Evolutionary conservation across 805 yeast species (phyloP).

Genomic region (Kockiozyma suomiensis): DNA sequence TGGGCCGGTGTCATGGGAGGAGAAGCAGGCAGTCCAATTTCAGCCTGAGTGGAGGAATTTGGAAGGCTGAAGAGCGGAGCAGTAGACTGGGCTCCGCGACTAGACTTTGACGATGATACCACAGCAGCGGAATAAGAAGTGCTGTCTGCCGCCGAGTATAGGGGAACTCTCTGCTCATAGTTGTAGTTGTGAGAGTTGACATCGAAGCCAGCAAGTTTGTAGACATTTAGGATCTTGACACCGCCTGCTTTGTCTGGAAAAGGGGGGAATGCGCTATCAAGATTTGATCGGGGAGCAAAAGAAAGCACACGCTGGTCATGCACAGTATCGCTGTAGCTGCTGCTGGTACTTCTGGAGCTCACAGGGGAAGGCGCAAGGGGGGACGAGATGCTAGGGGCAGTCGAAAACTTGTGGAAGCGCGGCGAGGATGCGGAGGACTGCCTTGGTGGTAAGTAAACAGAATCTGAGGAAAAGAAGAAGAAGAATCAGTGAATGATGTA

Average conservation of each 20-base stretch:
- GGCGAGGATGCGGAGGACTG: neutral
- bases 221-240: conserved; percentile 41
- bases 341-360: neutral
- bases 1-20: neutral
- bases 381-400: neutral
- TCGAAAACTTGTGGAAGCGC: neutral
- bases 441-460: neutral
- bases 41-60: neutral
- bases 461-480: neutral
- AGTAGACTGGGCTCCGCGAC: neutral
- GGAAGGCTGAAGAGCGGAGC: neutral
- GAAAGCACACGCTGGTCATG: neutral
- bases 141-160: neutral
- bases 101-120: neutral
- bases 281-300: conserved; percentile 28
- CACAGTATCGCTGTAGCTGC: no score
- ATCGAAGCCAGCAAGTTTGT: conserved; percentile 50
- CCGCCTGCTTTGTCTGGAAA: conserved; percentile 41
- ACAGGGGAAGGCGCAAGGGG: neutral
- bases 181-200: conserved; percentile 33
- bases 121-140: no score
- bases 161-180: neutral
- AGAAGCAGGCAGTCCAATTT: neutral
- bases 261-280: conserved; percentile 47
- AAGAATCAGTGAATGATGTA: neutral